Base-by-base conservation (phyloP, 225 moss, liverwort and hornwort genomes). In the Rhytidiadelphus loreus region DNA sequence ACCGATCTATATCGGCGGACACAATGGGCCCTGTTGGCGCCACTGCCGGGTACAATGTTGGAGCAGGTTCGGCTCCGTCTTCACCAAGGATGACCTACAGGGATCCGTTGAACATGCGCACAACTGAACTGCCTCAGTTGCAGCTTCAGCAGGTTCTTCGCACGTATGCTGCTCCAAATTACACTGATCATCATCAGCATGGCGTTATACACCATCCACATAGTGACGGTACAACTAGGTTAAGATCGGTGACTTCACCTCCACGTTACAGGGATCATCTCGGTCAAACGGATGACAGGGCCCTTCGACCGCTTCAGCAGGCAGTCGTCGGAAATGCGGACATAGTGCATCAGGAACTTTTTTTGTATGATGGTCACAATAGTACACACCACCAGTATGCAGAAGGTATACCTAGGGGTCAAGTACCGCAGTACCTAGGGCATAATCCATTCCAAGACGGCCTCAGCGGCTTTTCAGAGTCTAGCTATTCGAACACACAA, bases 381-480 rank as follows among this genome's bases (percentile, higher is more conserved):
- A 83, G 78, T 82, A 70, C 88, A 59, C 93, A 95, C 86, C 37
- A 79, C 26, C 92, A 90, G 77, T 96, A 91, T 91, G 25, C 86
- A 15, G 98, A 97, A 77, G 93, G 93, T 60, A 58, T 88, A 43
- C 85, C 93, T 25, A 93, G 91, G 86, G 92, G 86, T 58, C 94
- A 94, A 81, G 78, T 95, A 70, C 91, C 96, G 32, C 92, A 93
- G 85, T 96, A 96, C 83, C 90, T 90, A 39, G 98, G 96, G 50
- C 94, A 80, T 33, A 99, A 99, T 82, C 97, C 97, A 64, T 99
- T 97, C 59, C 97, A 96, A 90, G 97, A 97, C 15, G 91, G 93
- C 43, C 73, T 84, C 26, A 87, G 87, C 82, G 46, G 89, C 28
- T 93, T 90, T 56, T 90, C 93, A 29, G 96, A 96, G 78, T 90